phyloP scores from a whole-genome alignment of 2,329 filamentous ascomycete genomes.

The Chaetomium olivaceum region DNA sequence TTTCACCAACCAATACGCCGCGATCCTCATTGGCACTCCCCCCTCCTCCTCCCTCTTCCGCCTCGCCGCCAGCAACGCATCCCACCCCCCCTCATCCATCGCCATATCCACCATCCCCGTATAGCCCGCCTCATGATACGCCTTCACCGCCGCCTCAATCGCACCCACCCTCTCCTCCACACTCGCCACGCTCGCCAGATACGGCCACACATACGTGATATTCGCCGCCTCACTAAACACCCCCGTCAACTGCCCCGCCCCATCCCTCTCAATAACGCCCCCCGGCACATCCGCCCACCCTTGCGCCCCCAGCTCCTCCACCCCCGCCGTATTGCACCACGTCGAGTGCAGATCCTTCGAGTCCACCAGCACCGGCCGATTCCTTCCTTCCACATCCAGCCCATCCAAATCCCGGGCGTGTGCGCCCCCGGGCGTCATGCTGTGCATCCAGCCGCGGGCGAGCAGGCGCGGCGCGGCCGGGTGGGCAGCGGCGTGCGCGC shows the following conservation, averaged over 20 bases:
- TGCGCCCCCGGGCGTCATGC: constrained; percentile 53
- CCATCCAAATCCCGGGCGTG: constrained; percentile 43
- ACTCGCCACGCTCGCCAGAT: constrained; percentile 49
- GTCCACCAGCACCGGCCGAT: constrained; percentile 56
- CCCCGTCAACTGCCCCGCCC: constrained; percentile 48
- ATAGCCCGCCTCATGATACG: constrained; percentile 53
- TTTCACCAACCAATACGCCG: constrained; percentile 57
- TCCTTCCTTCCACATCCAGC: constrained; percentile 51
- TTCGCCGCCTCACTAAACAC: constrained; percentile 57
- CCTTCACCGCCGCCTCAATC: constrained; percentile 48
- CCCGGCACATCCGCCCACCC: constrained; percentile 50
- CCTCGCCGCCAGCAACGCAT: constrained; percentile 48
- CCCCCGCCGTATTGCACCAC: constrained; percentile 56
- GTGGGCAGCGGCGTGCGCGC: constrained; percentile 46
- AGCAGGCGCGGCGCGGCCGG: constrained; percentile 50
- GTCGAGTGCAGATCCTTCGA: constrained; percentile 58
- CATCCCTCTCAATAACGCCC: constrained; percentile 54
- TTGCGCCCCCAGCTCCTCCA: constrained; percentile 52
- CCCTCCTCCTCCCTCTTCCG: constrained; percentile 36
- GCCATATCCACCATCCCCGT: constrained; percentile 61
- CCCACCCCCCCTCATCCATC: constrained; percentile 58
- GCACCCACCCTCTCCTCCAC: constrained; percentile 51
- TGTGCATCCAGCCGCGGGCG: constrained; percentile 58
- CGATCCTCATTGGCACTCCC: constrained; percentile 49
- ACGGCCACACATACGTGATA: constrained; percentile 56